Evolutionary conservation across 2,329 filamentous ascomycete genomes (phyloP).

Genomic region (Phaeomoniella chlamydospora): DNA sequence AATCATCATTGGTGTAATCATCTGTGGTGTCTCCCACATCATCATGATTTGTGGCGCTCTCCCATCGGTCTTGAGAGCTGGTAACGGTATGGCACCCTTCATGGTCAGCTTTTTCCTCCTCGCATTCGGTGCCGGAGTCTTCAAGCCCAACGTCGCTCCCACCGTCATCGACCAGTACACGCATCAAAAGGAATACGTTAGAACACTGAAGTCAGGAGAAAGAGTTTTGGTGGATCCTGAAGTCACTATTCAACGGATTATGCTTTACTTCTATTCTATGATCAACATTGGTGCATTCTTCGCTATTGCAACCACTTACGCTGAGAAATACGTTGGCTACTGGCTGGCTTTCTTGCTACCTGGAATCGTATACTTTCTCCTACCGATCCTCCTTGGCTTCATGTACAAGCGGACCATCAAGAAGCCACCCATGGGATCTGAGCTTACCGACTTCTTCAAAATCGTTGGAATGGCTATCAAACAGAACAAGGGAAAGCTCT

Average conservation of each 20-base stretch:
- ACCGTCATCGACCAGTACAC: constrained; percentile 29
- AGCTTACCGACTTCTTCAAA: constrained; percentile 17
- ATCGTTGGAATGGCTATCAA: constrained; percentile 18
- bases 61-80: constrained; percentile 24
- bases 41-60: constrained; percentile 19
- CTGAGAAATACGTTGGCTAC: constrained; percentile 25
- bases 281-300: constrained; percentile 18
- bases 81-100: constrained; percentile 21
- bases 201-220: constrained; percentile 27
- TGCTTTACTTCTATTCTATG: constrained; percentile 20
- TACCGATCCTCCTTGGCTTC: constrained; percentile 12
- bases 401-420: constrained; percentile 20
- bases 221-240: constrained; percentile 33
- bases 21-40: constrained; percentile 22
- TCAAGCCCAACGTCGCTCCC: constrained; percentile 27
- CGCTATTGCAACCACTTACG: constrained; percentile 22
- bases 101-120: constrained; percentile 23
- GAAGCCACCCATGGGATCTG: constrained; percentile 17
- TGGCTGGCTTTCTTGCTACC: constrained; percentile 20
- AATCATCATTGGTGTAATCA: constrained; percentile 21
- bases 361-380: constrained; percentile 7
- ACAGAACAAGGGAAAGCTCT: constrained; percentile 13
- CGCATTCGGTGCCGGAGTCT: constrained; percentile 22
- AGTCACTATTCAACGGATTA: constrained; percentile 22
- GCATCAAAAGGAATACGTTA: constrained; percentile 25